These are phyloP conservation scores for Gastrolobium bilobum DNA, from an alignment of 306 rosid genomes.

Conservation along the genomic window DNA sequence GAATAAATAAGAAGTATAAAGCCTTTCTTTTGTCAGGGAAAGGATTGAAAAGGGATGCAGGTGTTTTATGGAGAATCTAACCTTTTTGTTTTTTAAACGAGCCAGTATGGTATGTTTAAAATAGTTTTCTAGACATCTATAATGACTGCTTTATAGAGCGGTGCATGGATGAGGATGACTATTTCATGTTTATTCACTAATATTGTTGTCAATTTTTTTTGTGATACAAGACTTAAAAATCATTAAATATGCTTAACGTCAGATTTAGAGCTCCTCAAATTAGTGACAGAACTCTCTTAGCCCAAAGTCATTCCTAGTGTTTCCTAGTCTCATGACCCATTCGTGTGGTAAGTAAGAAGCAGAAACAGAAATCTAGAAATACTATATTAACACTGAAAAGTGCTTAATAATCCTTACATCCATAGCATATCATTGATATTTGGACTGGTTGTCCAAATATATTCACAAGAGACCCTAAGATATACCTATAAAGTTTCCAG, in stretches of 20 bases:
- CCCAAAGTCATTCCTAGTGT: not conserved
- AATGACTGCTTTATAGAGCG: not conserved
- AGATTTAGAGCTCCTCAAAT: not conserved
- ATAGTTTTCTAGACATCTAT: not conserved
- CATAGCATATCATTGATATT: slow-evolving; percentile 39
- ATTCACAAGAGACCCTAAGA: slow-evolving; percentile 28
- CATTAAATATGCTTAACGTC: not conserved
- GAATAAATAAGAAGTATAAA: no score
- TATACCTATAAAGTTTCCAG: slow-evolving; percentile 17
- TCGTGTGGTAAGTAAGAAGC: not conserved
- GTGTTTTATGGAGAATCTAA: slow-evolving; percentile 3
- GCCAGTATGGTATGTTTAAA: no score
- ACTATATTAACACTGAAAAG: not conserved
- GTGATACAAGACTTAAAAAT: not conserved
- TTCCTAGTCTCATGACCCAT: not conserved
- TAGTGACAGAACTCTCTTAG: not conserved
- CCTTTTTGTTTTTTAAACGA: not conserved
- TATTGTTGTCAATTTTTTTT: not conserved
- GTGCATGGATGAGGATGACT: not conserved
- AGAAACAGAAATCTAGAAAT: slow-evolving; percentile 14
- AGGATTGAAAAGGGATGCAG: no score
- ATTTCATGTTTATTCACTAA: not conserved
- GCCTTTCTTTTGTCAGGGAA: no score
- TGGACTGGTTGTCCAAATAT: slow-evolving; percentile 50
- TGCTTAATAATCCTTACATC: slow-evolving; percentile 30